Percentiles rank a stretch among this genome's conserved stretches.
phyloP scores from a whole-genome alignment of 202 grass and related monocot genomes.

The Schoenoplectus tabernaemontani region DNA sequence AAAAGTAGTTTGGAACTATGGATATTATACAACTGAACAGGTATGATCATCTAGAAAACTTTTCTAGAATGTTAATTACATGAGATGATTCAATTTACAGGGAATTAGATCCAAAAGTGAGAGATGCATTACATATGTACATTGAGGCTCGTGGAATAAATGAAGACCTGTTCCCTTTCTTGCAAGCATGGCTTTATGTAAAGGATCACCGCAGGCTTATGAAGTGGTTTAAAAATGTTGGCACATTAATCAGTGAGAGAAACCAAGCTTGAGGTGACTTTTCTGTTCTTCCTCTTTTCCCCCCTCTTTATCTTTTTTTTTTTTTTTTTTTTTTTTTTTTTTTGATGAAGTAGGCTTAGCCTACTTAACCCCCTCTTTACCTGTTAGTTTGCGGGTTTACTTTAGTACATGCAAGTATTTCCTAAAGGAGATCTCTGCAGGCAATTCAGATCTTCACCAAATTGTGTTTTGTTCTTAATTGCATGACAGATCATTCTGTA shows the following conservation, averaged over 20 bases:
- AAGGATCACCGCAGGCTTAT: constrained; percentile 89
- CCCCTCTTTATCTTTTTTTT: too few relatives aligned
- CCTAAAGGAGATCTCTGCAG: background rate
- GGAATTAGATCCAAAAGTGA: constrained; percentile 79
- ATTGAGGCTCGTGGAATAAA: constrained; percentile 82
- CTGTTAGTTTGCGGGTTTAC: background rate
- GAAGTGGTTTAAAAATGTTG: constrained; percentile 81
- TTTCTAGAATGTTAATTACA: background rate
- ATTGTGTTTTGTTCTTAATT: background rate
- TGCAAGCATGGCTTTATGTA: constrained; percentile 97
- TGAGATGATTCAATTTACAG: constrained; percentile 38
- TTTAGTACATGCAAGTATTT: background rate
- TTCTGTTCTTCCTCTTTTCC: background rate
- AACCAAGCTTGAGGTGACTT: constrained; percentile 40
- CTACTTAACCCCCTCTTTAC: too few relatives aligned
- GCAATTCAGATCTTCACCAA: background rate
- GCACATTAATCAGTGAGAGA: constrained; percentile 49
- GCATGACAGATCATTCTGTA: background rate
- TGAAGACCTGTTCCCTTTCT: constrained; percentile 85
- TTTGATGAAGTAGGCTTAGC: too few relatives aligned
- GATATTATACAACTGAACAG: background rate
- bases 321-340: too few relatives aligned
- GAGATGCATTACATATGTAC: constrained; percentile 77
- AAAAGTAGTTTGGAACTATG: background rate
- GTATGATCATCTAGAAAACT: constrained; percentile 5